Base-by-base conservation (phyloP, 192 early-diverging fungal genomes). In the Blastocladiella britannica region DNA sequence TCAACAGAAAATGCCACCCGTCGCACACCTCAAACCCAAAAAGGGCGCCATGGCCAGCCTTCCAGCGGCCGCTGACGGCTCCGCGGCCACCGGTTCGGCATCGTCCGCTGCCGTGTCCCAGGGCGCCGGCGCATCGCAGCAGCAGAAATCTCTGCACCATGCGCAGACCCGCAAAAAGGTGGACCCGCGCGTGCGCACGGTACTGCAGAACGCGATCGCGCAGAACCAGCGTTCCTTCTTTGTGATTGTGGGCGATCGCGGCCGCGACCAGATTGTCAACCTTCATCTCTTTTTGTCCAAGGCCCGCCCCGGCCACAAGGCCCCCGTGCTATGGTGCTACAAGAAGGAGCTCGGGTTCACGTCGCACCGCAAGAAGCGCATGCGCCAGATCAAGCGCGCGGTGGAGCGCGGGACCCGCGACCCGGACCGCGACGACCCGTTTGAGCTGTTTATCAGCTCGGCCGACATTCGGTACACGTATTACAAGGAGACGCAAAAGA, bases 321-420 rank as follows among this genome's bases (percentile, higher is more conserved):
- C 94, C 12, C 87, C 82, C 15, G 94, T 98, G n/a, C 79, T 98
- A 26, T 98, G 94, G 94, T 98, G 94, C 72, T 98, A 98, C 76
- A 95, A 98, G 65, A 98, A 95, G 69, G 92, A 95, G 2, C 78
- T 98, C 0, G 89, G 91, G 7, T 98, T 98, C 69, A 87, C 77
- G 29, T 83, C 82, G 60, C 87, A 98, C 70, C 83, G 92, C 60
- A 93, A 94, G 66, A 96, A 98, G 82, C 76, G 94, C 51, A 90
- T 92, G 72, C 81, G 82, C 28, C 90, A 92, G 70, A 89, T 98
- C 65, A 93, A 93, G 73, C 81, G 79, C 53, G 88, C 95, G 63
- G 85, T 98, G 60, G 88, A 90, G 60, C 70, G 85, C 25, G 94
- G 94, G 1, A 81, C 86, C 53, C 70, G 87, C 58, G 88, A 98